Percentiles rank a stretch among this genome's conserved stretches.
These are phyloP conservation scores for Calcarisporium arbuscula DNA, from an alignment of 2,329 filamentous ascomycete species.

Conservation along the genomic window DNA sequence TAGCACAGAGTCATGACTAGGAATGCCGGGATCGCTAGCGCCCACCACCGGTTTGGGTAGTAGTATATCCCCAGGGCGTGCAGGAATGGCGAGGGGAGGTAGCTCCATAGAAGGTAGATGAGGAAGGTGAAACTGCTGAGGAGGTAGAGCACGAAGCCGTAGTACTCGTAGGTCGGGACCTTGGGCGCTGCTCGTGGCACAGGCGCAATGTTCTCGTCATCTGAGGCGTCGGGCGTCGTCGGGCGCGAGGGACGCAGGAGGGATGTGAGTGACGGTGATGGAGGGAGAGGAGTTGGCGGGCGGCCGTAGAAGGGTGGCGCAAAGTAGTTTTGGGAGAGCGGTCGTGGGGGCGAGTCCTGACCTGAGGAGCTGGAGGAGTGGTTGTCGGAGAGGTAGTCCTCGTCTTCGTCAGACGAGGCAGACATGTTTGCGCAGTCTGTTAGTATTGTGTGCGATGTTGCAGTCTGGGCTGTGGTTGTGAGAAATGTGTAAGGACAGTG, in stretches of 20 bases:
- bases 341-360: slow-evolving; percentile 34
- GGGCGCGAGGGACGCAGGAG: slow-evolving; percentile 86
- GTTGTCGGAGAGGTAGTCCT: slow-evolving; percentile 27
- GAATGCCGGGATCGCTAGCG: slow-evolving; percentile 83
- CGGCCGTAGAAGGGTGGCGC: slow-evolving; percentile 93
- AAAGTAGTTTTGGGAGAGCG: slow-evolving; percentile 49
- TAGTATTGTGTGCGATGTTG: slow-evolving; percentile 1
- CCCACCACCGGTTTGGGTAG: slow-evolving; percentile 98
- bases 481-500: too few species aligned
- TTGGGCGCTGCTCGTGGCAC: slow-evolving; percentile 83
- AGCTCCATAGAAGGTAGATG: slow-evolving; percentile 72
- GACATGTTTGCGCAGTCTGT: slow-evolving; percentile 20
- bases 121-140: slow-evolving; percentile 78
- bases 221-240: slow-evolving; percentile 85
- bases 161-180: slow-evolving; percentile 99
- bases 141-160: slow-evolving; percentile 94
- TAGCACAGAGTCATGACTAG: slow-evolving; percentile 83
- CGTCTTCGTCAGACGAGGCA: slow-evolving; percentile 28
- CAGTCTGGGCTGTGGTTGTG: slow-evolving; percentile 1
- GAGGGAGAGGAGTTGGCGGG: slow-evolving; percentile 89
- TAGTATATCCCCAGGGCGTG: slow-evolving; percentile 93
- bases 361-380: slow-evolving; percentile 25
- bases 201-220: slow-evolving; percentile 79
- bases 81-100: slow-evolving; percentile 84
- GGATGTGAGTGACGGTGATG: slow-evolving; percentile 86